Percentiles rank a stretch among this genome's conserved stretches.
These are phyloP conservation scores for Backusella psychrophila DNA, from an alignment of 192 early-diverging fungal species.

Conservation along the genomic window DNA sequence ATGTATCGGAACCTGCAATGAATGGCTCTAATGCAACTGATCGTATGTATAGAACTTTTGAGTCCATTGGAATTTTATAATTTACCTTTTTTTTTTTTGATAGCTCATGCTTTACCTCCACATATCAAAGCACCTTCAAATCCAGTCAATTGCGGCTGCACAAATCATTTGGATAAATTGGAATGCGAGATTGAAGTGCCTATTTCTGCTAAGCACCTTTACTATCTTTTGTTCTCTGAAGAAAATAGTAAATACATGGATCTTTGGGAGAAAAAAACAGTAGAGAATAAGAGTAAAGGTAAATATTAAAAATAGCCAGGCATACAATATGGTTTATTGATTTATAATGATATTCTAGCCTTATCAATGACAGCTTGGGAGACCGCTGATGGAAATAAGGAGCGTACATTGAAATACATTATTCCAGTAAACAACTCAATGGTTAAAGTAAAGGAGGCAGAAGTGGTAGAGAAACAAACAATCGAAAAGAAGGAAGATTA, in stretches of 20 bases:
- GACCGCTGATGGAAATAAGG: conserved; percentile 14
- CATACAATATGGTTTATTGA: not conserved
- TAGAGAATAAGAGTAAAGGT: conserved; percentile 16
- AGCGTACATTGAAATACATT: conserved; percentile 55
- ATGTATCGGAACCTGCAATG: not conserved
- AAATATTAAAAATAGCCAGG: not conserved
- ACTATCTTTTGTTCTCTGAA: conserved; percentile 54
- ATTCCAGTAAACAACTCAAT: conserved; percentile 77
- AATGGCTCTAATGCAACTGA: not conserved
- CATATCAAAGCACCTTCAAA: conserved; percentile 42
- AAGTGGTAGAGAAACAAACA: conserved; percentile 54
- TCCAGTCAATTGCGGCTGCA: conserved; percentile 57
- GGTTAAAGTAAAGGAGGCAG: conserved; percentile 69
- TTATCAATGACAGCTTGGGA: conserved; percentile 14
- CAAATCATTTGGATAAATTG: conserved; percentile 64
- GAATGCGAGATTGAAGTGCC: conserved; percentile 53
- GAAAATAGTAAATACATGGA: conserved; percentile 9
- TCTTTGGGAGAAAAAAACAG: conserved; percentile 5
- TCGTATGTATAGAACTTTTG: conserved; percentile 1
- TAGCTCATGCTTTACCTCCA: conserved; percentile 47
- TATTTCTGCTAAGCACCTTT: conserved; percentile 62
- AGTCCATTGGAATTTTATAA: not conserved
- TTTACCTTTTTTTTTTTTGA: not conserved
- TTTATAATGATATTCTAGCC: not conserved
- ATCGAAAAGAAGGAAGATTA: conserved; percentile 58